Conservation (phyloP, 169 alveolate species). For the Babesia ovis region DNA sequence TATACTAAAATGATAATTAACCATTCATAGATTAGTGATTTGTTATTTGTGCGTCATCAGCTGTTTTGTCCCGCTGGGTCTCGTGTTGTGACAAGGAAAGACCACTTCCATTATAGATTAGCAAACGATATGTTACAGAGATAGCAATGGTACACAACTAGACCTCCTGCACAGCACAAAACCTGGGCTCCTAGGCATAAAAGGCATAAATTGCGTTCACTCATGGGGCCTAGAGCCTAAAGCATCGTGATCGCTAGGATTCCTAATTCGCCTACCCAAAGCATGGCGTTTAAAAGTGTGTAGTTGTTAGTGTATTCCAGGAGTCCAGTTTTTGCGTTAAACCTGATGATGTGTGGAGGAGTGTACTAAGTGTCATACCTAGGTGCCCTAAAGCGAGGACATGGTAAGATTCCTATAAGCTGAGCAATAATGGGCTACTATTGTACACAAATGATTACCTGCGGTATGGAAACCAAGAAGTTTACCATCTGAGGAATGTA, state of each 20-base stretch:
- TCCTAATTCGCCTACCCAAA: slow-evolving; percentile 28
- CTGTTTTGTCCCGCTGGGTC: no score
- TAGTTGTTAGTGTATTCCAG: slow-evolving; percentile 83
- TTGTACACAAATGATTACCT: slow-evolving; percentile 45
- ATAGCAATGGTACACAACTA: not conserved
- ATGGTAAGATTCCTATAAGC: slow-evolving; percentile 83
- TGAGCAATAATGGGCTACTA: not conserved
- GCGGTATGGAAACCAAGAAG: slow-evolving; percentile 88
- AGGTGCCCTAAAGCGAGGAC: slow-evolving; percentile 94
- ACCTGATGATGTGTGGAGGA: slow-evolving; percentile 34
- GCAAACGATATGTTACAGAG: not conserved
- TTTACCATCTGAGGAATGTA: slow-evolving; percentile 92
- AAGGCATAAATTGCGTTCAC: slow-evolving; percentile 25
- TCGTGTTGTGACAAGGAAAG: no score
- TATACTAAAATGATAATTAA: no score
- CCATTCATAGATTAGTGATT: no score
- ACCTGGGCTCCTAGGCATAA: slow-evolving; percentile 34
- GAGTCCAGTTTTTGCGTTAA: slow-evolving; percentile 72
- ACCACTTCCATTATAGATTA: not conserved
- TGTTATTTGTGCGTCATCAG: no score
- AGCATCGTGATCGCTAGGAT: not conserved
- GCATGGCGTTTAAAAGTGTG: slow-evolving; percentile 84
- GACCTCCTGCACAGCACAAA: slow-evolving; percentile 48
- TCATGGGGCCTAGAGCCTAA: slow-evolving; percentile 61
- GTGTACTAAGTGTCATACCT: slow-evolving; percentile 17